Percentiles rank a stretch among this genome's conserved stretches.
phyloP scores from a whole-genome alignment of 2,329 filamentous ascomycete genomes.

The Fusarium subglutinans region DNA sequence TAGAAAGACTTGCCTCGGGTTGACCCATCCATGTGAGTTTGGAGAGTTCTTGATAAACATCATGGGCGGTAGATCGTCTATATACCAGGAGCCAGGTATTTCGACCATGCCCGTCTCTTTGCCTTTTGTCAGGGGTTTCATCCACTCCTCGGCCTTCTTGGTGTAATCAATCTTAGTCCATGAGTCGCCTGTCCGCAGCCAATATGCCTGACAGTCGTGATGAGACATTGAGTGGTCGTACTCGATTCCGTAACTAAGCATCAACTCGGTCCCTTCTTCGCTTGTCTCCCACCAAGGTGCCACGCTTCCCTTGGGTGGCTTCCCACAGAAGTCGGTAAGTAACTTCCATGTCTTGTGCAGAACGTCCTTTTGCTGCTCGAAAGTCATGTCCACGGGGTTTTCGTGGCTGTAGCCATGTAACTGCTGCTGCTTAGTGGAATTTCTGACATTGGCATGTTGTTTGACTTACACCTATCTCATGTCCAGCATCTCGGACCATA shows the following conservation, averaged over 20 bases:
- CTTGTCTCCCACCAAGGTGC: constrained; percentile 81
- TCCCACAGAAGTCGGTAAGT: constrained; percentile 72
- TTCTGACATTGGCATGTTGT: no score
- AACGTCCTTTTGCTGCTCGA: constrained; percentile 81
- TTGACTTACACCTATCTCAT: constrained; percentile 53
- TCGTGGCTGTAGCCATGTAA: constrained; percentile 79
- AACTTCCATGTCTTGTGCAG: constrained; percentile 78
- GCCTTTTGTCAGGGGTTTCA: constrained; percentile 66
- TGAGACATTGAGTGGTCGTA: constrained; percentile 72
- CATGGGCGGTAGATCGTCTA: constrained; percentile 74
- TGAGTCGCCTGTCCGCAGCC: constrained; percentile 69
- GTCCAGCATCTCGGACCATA: constrained; percentile 57
- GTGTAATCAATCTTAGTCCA: constrained; percentile 76
- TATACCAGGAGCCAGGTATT: constrained; percentile 69
- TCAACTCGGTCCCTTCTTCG: constrained; percentile 71
- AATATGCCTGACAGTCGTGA: constrained; percentile 75
- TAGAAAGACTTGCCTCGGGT: neutral
- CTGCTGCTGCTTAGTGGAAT: neutral
- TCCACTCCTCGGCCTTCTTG: constrained; percentile 42
- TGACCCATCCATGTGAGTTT: constrained; percentile 3
- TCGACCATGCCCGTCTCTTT: constrained; percentile 71
- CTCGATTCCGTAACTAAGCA: constrained; percentile 73
- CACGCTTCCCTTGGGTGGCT: constrained; percentile 76
- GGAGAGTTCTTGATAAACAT: constrained; percentile 62
- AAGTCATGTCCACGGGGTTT: constrained; percentile 75